Percentiles rank a stretch among this genome's conserved stretches.
phyloP scores from a whole-genome alignment of 2,329 filamentous ascomycete genomes.

The Fusarium sp. region DNA sequence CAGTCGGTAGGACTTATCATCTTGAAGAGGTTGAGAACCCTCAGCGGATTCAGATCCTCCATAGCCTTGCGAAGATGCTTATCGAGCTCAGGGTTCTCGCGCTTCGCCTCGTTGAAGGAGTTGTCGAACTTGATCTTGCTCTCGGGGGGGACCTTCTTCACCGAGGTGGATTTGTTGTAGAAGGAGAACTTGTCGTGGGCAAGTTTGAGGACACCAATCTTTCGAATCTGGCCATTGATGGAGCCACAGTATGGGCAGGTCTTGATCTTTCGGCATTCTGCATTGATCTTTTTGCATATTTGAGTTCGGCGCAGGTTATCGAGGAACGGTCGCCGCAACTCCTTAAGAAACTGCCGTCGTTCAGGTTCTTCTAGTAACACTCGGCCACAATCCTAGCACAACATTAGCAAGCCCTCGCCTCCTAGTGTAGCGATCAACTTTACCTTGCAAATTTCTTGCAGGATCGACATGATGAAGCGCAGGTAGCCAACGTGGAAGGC shows the following conservation, averaged over 20 bases:
- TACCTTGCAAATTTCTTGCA: conserved; percentile 94
- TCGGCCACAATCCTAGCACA: conserved; percentile 76
- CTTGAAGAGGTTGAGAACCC: conserved; percentile 92
- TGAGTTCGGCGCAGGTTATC: conserved; percentile 88
- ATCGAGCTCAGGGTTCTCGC: conserved; percentile 83
- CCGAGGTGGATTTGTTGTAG: conserved; percentile 89
- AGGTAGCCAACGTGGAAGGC: conserved; percentile 97
- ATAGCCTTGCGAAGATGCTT: conserved; percentile 92
- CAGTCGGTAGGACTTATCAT: conserved; percentile 87
- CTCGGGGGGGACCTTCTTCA: conserved; percentile 83
- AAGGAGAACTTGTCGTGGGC: conserved; percentile 91
- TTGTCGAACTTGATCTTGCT: conserved; percentile 88
- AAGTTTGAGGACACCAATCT: conserved; percentile 91
- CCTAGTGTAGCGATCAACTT: background rate
- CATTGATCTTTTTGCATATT: conserved; percentile 88
- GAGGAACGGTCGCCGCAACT: conserved; percentile 82
- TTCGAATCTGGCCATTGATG: conserved; percentile 91
- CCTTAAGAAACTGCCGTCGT: conserved; percentile 80
- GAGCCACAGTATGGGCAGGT: conserved; percentile 83
- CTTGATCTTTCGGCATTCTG: conserved; percentile 89
- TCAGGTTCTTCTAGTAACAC: conserved; percentile 87
- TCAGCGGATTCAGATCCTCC: conserved; percentile 91
- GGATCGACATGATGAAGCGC: conserved; percentile 89
- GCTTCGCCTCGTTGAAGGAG: conserved; percentile 84
- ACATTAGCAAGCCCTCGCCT: conserved; percentile 12